These are phyloP conservation scores for Leccinum brunneo-olivaceum DNA, from an alignment of 1,284 basidiomycete species.

Conservation along the genomic window DNA sequence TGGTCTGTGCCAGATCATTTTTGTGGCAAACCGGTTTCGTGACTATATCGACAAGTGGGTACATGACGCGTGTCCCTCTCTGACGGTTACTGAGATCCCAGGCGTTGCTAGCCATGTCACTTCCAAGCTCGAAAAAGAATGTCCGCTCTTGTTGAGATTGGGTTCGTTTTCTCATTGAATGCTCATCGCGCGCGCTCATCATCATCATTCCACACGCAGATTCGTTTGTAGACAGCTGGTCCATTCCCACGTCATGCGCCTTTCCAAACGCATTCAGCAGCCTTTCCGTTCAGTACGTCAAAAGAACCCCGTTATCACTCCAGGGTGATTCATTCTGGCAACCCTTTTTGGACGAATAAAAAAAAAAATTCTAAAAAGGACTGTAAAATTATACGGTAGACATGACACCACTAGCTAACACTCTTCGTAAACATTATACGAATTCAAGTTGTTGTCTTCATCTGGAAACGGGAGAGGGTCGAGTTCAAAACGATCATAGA, in stretches of 20 bases:
- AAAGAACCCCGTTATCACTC: slow-evolving; percentile 15
- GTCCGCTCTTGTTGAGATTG: slow-evolving; percentile 24
- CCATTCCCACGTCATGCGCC: slow-evolving; percentile 41
- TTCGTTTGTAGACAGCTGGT: slow-evolving; percentile 38
- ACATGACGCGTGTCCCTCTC: slow-evolving; percentile 21
- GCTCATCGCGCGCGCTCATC: background rate
- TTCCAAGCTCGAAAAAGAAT: slow-evolving; percentile 21
- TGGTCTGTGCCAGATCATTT: slow-evolving; percentile 32
- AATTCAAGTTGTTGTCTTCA: slow-evolving; percentile 37
- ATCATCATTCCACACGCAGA: slow-evolving; percentile 30
- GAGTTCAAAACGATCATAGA: slow-evolving; percentile 57
- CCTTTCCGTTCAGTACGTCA: slow-evolving; percentile 50
- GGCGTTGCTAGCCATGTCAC: slow-evolving; percentile 32
- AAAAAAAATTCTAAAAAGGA: too few species aligned
- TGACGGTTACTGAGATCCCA: too few species aligned
- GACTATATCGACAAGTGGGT: slow-evolving; percentile 43
- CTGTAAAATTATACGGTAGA: slow-evolving; percentile 31
- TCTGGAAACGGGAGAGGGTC: slow-evolving; percentile 62
- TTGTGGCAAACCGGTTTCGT: slow-evolving; percentile 41
- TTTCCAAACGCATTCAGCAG: slow-evolving; percentile 67
- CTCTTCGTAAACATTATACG: slow-evolving; percentile 51
- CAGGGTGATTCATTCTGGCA: slow-evolving; percentile 29
- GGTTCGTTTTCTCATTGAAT: too few species aligned
- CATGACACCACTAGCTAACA: slow-evolving; percentile 56
- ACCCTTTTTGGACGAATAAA: slow-evolving; percentile 11